Conservation (phyloP, 495 filamentous ascomycete species). For the Penicillium simplicissimum region DNA sequence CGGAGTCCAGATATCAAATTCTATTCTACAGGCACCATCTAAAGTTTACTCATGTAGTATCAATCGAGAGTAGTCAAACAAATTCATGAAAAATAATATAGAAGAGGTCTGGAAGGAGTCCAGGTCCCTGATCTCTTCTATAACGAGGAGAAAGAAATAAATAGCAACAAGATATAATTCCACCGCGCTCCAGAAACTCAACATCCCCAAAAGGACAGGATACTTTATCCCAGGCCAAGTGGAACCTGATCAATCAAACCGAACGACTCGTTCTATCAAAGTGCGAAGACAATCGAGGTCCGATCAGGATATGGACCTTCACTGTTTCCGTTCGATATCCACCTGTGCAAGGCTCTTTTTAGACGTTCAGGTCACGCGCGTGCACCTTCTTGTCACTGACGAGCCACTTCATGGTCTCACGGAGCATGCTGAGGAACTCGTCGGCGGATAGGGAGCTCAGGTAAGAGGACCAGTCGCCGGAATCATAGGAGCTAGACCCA, state of each 20-base stretch:
- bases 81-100: slow-evolving; percentile 22
- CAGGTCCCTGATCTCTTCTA: slow-evolving; percentile 12
- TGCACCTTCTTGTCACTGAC: slow-evolving; percentile 39
- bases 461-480: slow-evolving; percentile 33
- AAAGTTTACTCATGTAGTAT: neutral
- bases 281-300: slow-evolving; percentile 3
- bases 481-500: slow-evolving; percentile 19
- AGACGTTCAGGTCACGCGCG: slow-evolving; percentile 35
- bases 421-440: slow-evolving; percentile 36
- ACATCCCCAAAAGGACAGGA: slow-evolving; percentile 11
- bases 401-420: slow-evolving; percentile 40
- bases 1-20: neutral
- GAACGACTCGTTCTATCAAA: neutral
- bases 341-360: slow-evolving; percentile 12
- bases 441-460: slow-evolving; percentile 41
- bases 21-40: neutral
- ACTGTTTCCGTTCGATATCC: slow-evolving; percentile 15
- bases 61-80: slow-evolving; percentile 21
- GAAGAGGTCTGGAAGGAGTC: slow-evolving; percentile 8
- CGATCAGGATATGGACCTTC: neutral
- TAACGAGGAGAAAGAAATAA: slow-evolving; percentile 15
- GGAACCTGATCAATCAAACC: slow-evolving; percentile 9
- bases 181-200: slow-evolving; percentile 12
- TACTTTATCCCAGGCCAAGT: slow-evolving; percentile 20
- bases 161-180: slow-evolving; percentile 23